Conservation (phyloP, 164 flowering plant genomes). For the Tinospora cordifolia region DNA sequence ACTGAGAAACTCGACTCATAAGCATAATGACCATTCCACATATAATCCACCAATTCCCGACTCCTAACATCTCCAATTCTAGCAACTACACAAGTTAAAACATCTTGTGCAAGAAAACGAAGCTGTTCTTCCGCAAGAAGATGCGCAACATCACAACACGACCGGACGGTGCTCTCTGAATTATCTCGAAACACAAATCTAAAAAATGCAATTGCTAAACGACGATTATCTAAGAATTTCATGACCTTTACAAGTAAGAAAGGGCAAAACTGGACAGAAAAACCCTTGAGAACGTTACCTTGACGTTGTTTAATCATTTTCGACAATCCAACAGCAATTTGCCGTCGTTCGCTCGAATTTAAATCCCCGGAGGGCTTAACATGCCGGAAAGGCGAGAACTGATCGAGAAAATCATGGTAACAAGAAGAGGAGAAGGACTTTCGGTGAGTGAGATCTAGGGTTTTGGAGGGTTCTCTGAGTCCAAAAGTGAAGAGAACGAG, state of each 20-base stretch:
- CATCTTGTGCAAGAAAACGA: slow-evolving; percentile 53
- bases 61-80: slow-evolving; percentile 42
- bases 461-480: slow-evolving; percentile 5
- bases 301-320: slow-evolving; percentile 37
- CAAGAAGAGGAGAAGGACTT: slow-evolving; percentile 12
- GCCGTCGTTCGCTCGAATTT: slow-evolving; percentile 47
- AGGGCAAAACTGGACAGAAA: slow-evolving; percentile 40
- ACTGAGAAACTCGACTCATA: slow-evolving; percentile 52
- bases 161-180: slow-evolving; percentile 25
- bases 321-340: slow-evolving; percentile 33
- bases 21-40: slow-evolving; percentile 38
- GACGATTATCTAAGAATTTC: slow-evolving; percentile 29
- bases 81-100: slow-evolving; percentile 43
- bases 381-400: slow-evolving; percentile 32
- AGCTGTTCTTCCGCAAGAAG: slow-evolving; percentile 35
- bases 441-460: slow-evolving; percentile 13
- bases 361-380: slow-evolving; percentile 5
- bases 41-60: slow-evolving; percentile 33
- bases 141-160: slow-evolving; percentile 49
- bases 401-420: slow-evolving; percentile 29
- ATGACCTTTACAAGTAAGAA: slow-evolving; percentile 38
- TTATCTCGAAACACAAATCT: slow-evolving; percentile 35
- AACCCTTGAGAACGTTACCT: slow-evolving; percentile 25
- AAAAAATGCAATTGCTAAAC: slow-evolving; percentile 56
- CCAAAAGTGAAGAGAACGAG: background rate